phyloP scores from a whole-genome alignment of 306 rosid species.

The cucumber (Cucumis sativus) region DNA sequence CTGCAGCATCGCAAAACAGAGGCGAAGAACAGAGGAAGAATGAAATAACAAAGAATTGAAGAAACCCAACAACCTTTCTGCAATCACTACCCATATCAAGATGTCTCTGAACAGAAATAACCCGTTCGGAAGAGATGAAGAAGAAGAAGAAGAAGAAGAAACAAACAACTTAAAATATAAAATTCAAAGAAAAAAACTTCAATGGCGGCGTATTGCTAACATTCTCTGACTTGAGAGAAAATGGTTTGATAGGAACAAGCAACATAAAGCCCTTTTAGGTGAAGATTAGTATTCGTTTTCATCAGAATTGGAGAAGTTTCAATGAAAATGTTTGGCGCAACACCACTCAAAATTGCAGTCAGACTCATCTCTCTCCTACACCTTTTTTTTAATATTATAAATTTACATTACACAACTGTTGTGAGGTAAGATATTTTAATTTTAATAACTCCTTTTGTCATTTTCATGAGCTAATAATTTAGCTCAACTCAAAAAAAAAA shows the following conservation, averaged over 20 bases:
- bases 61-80: constrained; percentile 1
- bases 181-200: neutral
- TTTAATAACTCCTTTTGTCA: no score
- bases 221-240: neutral
- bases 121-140: neutral
- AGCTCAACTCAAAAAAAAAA: no score
- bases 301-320: neutral
- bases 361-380: neutral
- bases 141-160: neutral
- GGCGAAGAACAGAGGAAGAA: constrained; percentile 10
- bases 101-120: neutral
- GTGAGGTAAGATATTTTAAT: neutral
- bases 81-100: constrained; percentile 11
- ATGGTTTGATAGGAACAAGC: neutral
- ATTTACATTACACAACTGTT: neutral
- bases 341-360: neutral
- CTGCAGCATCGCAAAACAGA: constrained; percentile 23
- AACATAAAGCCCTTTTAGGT: neutral
- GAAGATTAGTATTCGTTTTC: neutral
- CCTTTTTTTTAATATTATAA: neutral
- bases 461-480: no score
- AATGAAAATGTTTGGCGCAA: neutral
- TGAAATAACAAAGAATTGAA: neutral
- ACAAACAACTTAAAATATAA: neutral
- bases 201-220: constrained; percentile 6